phyloP scores from a whole-genome alignment of 1,284 basidiomycete species.

The Puccinia triticina region DNA sequence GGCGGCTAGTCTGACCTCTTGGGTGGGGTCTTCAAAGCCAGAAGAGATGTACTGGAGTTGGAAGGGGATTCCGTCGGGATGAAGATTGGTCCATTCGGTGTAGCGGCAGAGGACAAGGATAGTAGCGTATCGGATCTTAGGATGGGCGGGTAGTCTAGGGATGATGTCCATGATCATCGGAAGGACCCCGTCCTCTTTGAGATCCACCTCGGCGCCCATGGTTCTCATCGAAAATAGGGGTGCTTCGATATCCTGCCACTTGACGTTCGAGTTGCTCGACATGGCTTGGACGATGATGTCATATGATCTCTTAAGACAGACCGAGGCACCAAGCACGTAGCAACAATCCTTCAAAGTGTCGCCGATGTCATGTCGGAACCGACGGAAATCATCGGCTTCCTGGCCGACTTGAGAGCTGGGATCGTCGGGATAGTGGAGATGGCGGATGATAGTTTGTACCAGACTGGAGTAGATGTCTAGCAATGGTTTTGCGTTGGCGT shows the following conservation, averaged over 20 bases:
- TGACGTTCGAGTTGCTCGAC: slow-evolving; percentile 62
- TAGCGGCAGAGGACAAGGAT: slow-evolving; percentile 93
- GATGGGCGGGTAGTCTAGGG: slow-evolving; percentile 84
- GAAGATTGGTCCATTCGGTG: slow-evolving; percentile 91
- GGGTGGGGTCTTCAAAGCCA: slow-evolving; percentile 77
- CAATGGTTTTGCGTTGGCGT: slow-evolving; percentile 66
- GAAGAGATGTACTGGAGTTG: slow-evolving; percentile 88
- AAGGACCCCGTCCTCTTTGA: slow-evolving; percentile 78
- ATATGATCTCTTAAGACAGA: slow-evolving; percentile 79
- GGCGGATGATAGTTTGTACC: slow-evolving; percentile 82
- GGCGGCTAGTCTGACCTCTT: slow-evolving; percentile 84
- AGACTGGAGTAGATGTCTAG: slow-evolving; percentile 79
- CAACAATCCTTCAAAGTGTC: slow-evolving; percentile 99
- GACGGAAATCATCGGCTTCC: slow-evolving; percentile 89
- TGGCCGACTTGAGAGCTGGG: slow-evolving; percentile 74
- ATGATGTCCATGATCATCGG: slow-evolving; percentile 95
- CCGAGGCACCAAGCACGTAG: slow-evolving; percentile 83
- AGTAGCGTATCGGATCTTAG: slow-evolving; percentile 90
- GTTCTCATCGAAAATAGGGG: slow-evolving; percentile 96
- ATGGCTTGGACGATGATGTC: slow-evolving; percentile 77
- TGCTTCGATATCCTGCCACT: slow-evolving; percentile 98
- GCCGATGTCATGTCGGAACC: slow-evolving; percentile 96
- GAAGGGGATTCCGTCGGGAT: slow-evolving; percentile 82
- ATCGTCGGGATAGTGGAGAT: slow-evolving; percentile 82
- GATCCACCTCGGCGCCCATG: slow-evolving; percentile 93